These are phyloP conservation scores for Nemania serpens DNA, from an alignment of 2,329 filamentous ascomycete genomes.

Conservation along the genomic window DNA sequence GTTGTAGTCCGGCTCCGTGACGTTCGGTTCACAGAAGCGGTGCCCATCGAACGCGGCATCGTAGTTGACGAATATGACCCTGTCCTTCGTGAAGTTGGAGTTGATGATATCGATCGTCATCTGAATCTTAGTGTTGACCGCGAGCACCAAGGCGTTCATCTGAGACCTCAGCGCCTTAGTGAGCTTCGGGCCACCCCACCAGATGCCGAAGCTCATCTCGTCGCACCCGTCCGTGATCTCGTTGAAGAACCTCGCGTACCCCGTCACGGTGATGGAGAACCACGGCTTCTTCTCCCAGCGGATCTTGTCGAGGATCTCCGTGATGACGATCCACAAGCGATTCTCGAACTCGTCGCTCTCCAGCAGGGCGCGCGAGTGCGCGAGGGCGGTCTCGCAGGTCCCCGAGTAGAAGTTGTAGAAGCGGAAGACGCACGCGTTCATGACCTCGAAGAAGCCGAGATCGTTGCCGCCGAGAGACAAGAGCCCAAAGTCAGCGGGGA, in stretches of 20 bases:
- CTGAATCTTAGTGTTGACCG: constrained; percentile 48
- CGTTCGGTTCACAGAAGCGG: constrained; percentile 48
- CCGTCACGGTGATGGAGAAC: constrained; percentile 52
- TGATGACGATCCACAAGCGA: constrained; percentile 46
- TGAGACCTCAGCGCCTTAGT: constrained; percentile 44
- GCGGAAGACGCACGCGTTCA: constrained; percentile 56
- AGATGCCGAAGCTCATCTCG: constrained; percentile 51
- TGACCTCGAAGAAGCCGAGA: constrained; percentile 54
- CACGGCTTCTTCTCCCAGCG: constrained; percentile 51
- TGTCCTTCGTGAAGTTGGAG: constrained; percentile 42
- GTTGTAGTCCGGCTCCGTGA: constrained; percentile 50
- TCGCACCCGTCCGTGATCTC: constrained; percentile 50
- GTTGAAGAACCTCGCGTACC: constrained; percentile 56
- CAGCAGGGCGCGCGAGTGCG: constrained; percentile 42
- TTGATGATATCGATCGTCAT: constrained; percentile 45
- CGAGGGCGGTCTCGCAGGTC: constrained; percentile 49
- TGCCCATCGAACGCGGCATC: constrained; percentile 51
- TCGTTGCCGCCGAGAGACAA: constrained; percentile 56
- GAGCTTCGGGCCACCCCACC: constrained; percentile 50
- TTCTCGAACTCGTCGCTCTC: constrained; percentile 45
- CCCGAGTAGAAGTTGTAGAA: constrained; percentile 55
- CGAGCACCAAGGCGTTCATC: constrained; percentile 52
- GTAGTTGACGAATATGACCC: constrained; percentile 52
- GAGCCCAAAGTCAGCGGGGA: constrained; percentile 49
- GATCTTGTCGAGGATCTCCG: constrained; percentile 50